Evolutionary conservation across 352 stramenopile species (phyloP).

Genomic region (Phytophthora niederhauseri): DNA sequence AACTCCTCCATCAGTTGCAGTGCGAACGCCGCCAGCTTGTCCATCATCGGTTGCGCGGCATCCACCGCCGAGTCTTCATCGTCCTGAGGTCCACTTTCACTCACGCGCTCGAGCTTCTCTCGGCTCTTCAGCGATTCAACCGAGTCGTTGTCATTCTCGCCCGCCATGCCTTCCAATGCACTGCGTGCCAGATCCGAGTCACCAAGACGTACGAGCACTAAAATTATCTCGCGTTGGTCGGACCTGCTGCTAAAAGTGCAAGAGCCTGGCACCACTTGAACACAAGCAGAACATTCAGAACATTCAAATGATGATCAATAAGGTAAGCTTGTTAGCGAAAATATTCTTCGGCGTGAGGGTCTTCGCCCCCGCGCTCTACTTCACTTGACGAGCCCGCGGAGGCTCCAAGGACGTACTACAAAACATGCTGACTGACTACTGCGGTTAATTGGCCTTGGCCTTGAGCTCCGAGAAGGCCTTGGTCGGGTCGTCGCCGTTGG

Average conservation of each 20-base stretch:
- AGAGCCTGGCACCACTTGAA: neutral
- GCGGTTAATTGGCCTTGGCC: constrained; percentile 61
- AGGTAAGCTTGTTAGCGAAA: constrained; percentile 40
- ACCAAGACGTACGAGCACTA: neutral
- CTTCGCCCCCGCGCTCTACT: neutral
- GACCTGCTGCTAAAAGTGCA: constrained; percentile 4
- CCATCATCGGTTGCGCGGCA: constrained; percentile 15
- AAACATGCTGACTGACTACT: constrained; percentile 27
- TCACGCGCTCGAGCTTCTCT: constrained; percentile 10
- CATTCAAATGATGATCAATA: constrained; percentile 30
- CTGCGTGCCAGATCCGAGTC: neutral
- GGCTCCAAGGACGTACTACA: constrained; percentile 20
- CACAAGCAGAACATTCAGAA: constrained; percentile 9
- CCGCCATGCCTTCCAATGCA: constrained; percentile 5
- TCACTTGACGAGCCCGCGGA: neutral
- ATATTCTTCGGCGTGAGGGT: constrained; percentile 25
- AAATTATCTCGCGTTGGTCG: neutral
- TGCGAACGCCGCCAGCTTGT: constrained; percentile 46
- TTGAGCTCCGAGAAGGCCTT: constrained; percentile 71
- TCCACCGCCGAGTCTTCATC: neutral
- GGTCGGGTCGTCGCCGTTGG: constrained; percentile 58
- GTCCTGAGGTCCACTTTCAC: constrained; percentile 16
- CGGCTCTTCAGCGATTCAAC: neutral
- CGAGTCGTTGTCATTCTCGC: neutral
- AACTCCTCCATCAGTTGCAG: constrained; percentile 72